These are phyloP conservation scores for Leccinum rimulosum DNA, from an alignment of 768 basidiomycete species.

Conservation along the genomic window DNA sequence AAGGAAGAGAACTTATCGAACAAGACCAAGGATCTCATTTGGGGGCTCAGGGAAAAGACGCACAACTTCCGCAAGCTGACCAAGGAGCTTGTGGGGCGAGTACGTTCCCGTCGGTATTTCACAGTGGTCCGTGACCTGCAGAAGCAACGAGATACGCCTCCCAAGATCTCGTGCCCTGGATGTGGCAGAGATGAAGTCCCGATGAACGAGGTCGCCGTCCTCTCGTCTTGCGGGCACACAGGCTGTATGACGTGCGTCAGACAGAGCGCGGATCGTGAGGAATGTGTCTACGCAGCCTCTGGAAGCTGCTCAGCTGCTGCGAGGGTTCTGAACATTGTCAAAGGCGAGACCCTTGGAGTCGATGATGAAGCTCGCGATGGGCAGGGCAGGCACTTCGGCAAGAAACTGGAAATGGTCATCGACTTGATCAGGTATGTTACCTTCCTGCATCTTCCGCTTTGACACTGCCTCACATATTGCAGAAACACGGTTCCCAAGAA, in stretches of 20 bases:
- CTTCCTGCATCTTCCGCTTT: neutral
- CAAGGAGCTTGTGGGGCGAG: slow-evolving; percentile 87
- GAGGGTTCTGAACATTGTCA: slow-evolving; percentile 78
- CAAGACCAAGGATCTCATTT: slow-evolving; percentile 58
- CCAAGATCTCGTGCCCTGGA: slow-evolving; percentile 57
- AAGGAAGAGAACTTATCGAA: slow-evolving; percentile 56
- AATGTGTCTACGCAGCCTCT: slow-evolving; percentile 72
- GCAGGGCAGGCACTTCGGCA: slow-evolving; percentile 73
- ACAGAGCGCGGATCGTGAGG: slow-evolving; percentile 69
- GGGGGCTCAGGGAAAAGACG: slow-evolving; percentile 84
- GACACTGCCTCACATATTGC: neutral
- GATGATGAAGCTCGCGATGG: slow-evolving; percentile 76
- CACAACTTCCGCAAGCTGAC: slow-evolving; percentile 81
- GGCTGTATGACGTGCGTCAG: slow-evolving; percentile 78
- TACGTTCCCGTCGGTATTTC: slow-evolving; percentile 90
- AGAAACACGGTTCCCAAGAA: slow-evolving; percentile 68
- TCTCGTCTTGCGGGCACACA: slow-evolving; percentile 91
- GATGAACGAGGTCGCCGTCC: slow-evolving; percentile 70
- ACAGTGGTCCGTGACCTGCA: slow-evolving; percentile 88
- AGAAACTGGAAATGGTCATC: slow-evolving; percentile 77
- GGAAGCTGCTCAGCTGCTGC: slow-evolving; percentile 79
- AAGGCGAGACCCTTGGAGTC: slow-evolving; percentile 72
- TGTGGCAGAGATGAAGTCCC: slow-evolving; percentile 58
- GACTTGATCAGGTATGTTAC: slow-evolving; percentile 65
- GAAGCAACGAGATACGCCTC: slow-evolving; percentile 60